These are phyloP conservation scores for Verticillium nonalfalfae DNA, from an alignment of 2,329 filamentous ascomycete genomes.

Conservation along the genomic window DNA sequence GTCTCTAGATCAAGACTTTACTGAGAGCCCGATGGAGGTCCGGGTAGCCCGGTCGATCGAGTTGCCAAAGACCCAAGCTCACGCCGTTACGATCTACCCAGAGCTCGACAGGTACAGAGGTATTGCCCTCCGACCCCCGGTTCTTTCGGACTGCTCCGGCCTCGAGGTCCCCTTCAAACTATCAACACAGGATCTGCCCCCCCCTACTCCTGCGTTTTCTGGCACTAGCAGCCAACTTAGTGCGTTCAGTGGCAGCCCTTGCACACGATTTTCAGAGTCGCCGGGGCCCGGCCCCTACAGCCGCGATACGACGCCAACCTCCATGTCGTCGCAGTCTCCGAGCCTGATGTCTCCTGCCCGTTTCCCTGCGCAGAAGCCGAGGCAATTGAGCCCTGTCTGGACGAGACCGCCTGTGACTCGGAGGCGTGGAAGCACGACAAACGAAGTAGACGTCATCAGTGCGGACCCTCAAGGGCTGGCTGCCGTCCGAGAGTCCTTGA, in stretches of 20 bases:
- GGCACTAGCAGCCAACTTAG: conserved; percentile 49
- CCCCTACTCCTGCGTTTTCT: conserved; percentile 58
- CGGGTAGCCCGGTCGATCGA: conserved; percentile 34
- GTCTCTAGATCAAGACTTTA: conserved; percentile 33
- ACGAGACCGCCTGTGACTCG: conserved; percentile 55
- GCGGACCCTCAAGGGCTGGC: conserved; percentile 53
- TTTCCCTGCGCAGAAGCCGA: conserved; percentile 34
- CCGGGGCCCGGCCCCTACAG: conserved; percentile 65
- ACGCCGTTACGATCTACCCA: conserved; percentile 45
- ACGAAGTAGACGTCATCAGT: conserved; percentile 37
- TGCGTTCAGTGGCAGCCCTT: conserved; percentile 63
- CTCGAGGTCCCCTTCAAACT: conserved; percentile 48
- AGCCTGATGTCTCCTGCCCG: conserved; percentile 45
- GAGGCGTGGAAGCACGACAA: conserved; percentile 48
- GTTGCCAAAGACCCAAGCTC: conserved; percentile 26
- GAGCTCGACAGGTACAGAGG: conserved; percentile 57
- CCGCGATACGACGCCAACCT: conserved; percentile 72
- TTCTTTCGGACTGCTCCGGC: conserved; percentile 23
- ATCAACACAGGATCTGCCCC: conserved; percentile 59
- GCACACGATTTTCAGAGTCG: conserved; percentile 69
- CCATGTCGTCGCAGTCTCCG: conserved; percentile 69
- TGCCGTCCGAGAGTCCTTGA: conserved; percentile 62
- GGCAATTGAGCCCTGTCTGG: conserved; percentile 48
- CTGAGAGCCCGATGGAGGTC: conserved; percentile 37
- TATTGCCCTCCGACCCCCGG: conserved; percentile 26